A percentile compares a stretch with the other conserved stretches of the same genome.
phyloP scores from a whole-genome alignment of 345 rosid species.

The Moricandia arvensis region DNA sequence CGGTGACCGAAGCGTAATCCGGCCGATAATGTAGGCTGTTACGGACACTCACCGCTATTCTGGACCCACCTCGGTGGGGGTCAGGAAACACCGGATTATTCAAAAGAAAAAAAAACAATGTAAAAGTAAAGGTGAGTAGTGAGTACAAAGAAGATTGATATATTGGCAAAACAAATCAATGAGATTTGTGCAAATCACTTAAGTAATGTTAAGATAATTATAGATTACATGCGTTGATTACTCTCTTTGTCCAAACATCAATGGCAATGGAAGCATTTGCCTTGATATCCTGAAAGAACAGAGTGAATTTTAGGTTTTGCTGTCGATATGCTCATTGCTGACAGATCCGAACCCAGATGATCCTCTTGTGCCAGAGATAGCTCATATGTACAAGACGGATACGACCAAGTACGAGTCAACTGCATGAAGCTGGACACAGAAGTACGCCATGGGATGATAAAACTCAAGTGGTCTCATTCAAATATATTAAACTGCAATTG shows the following conservation, averaged over 20 bases:
- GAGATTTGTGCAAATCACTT: not conserved
- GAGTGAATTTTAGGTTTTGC: conserved; percentile 78
- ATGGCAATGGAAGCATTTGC: conserved; percentile 39
- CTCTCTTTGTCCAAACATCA: conserved; percentile 28
- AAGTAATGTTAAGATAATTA: too few relatives aligned
- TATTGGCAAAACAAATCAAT: not conserved
- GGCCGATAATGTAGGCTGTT: too few relatives aligned
- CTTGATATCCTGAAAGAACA: conserved; percentile 41
- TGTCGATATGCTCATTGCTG: conserved; percentile 87
- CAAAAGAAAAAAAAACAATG: too few relatives aligned
- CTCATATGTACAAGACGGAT: conserved; percentile 89
- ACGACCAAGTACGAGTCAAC: conserved; percentile 78
- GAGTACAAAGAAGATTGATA: not conserved
- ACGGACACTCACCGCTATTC: too few relatives aligned
- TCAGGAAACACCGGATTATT: too few relatives aligned
- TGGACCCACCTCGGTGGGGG: too few relatives aligned
- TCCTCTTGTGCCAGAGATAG: conserved; percentile 94
- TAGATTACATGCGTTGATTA: not conserved
- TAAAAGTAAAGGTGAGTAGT: not conserved
- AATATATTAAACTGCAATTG: too few relatives aligned
- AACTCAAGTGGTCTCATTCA: not conserved
- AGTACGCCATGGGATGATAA: conserved; percentile 78
- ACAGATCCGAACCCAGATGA: conserved; percentile 96
- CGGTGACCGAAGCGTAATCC: too few relatives aligned
- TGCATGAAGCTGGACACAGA: conserved; percentile 97